Base-by-base conservation (phyloP, 352 stramenopile genomes). In the Globisporangium solare region DNA sequence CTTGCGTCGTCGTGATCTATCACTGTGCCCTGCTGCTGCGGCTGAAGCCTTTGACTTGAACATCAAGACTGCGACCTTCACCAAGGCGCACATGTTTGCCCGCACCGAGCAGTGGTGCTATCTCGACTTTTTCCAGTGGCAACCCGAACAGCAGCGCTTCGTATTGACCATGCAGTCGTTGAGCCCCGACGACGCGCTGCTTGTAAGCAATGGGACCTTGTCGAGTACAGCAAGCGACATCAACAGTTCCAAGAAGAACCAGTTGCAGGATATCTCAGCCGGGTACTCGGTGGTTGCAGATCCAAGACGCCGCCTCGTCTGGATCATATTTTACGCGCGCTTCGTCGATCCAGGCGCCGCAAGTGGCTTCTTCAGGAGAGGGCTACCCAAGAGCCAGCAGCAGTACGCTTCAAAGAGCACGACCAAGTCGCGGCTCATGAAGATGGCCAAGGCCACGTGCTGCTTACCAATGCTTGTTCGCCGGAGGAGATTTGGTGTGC, bases 81-180 rank as follows among this genome's bases (percentile, higher is more conserved):
- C 64, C 15, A 71, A 70, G 48, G 67, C 71, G 13, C 69, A 82
- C 54, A 37, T 74, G 47, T 65, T 84, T 21, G 63, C 67, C 22
- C 67, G 63, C 45, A 79, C 73, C 55, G 71, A 84, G 47, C 69
- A 84, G 53, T 81, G 69, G 71, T 81, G 70, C 53, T 79, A 67
- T 43, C 61, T 79, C 6, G 66, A 60, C 55, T 56, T 62, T 6
- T 48, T 68, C 8, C 67, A 73, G 14, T 20, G 20, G 5, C 51
- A 57, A 6, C 50, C 17, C 2, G 53, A 60, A 17, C 20, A 21
- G 37, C 31, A 18, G 3, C 63, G 70, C 13, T 84, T 79, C 21
- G 68, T 65, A 2, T 47, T 82, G 13, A 75, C 71, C 1, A 67
- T 75, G 51, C 47, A 57, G 15, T 74, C 71, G 1, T 11, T 79